phyloP scores from a whole-genome alignment of 2,329 filamentous ascomycete genomes.

The Corinectria fuckeliana region DNA sequence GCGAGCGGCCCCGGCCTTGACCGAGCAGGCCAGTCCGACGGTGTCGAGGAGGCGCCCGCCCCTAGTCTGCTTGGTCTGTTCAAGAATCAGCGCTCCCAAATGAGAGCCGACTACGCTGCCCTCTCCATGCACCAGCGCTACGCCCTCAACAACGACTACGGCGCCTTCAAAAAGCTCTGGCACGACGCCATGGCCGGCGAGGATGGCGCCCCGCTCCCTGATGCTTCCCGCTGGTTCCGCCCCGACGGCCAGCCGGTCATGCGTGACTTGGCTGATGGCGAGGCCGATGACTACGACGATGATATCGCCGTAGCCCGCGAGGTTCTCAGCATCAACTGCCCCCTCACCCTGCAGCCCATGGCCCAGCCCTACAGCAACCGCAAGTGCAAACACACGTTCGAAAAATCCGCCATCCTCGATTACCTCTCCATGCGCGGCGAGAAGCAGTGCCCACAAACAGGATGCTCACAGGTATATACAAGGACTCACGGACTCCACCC shows the following conservation, averaged over 20 bases:
- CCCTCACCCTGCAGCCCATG: conserved; percentile 70
- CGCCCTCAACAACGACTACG: conserved; percentile 64
- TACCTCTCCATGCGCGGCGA: conserved; percentile 51
- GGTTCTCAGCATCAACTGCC: conserved; percentile 71
- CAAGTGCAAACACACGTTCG: conserved; percentile 76
- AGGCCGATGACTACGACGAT: conserved; percentile 64
- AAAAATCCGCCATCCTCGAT: conserved; percentile 68
- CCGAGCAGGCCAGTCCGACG: conserved; percentile 11
- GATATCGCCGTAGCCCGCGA: conserved; percentile 72
- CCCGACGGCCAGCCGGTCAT: conserved; percentile 52
- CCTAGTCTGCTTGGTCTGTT: conserved; percentile 44
- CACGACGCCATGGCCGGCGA: conserved; percentile 59
- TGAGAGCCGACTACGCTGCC: conserved; percentile 50
- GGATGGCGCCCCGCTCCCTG: conserved; percentile 58
- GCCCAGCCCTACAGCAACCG: conserved; percentile 69
- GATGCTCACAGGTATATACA: conserved; percentile 62
- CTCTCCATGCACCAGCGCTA: conserved; percentile 56
- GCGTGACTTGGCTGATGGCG: conserved; percentile 36
- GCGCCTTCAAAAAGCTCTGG: conserved; percentile 64
- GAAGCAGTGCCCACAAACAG: conserved; percentile 68
- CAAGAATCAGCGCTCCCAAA: conserved; percentile 44
- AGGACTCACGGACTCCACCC: not conserved
- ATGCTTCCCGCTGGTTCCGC: conserved; percentile 62
- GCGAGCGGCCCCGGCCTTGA: not conserved
- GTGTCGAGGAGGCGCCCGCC: conserved; percentile 25